A percentile compares a stretch with the other conserved stretches of the same genome.
These are phyloP conservation scores for Kitagawia praeruptora DNA, from an alignment of 129 eudicot genomes.

Conservation along the genomic window DNA sequence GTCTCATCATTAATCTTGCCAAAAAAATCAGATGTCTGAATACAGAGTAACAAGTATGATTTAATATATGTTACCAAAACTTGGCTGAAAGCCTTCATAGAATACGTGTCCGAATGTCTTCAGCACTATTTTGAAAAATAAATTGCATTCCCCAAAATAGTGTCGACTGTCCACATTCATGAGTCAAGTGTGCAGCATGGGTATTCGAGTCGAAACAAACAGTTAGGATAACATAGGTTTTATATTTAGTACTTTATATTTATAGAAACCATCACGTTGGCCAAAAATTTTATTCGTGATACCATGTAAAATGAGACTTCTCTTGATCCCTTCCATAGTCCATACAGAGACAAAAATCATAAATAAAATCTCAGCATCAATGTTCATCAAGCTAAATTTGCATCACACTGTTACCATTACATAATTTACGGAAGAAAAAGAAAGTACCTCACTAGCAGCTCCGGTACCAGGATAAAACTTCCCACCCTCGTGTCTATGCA, in stretches of 20 bases:
- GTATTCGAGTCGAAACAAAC: neutral
- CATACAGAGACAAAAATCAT: neutral
- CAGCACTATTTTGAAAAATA: neutral
- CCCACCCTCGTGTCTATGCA: slow-evolving; percentile 95
- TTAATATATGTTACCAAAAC: neutral
- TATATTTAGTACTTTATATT: neutral
- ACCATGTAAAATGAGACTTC: neutral
- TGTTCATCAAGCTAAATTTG: neutral
- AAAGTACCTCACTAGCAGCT: slow-evolving; percentile 78
- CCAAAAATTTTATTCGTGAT: neutral
- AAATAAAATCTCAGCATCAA: too few species aligned
- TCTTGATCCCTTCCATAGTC: neutral
- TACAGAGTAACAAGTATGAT: neutral
- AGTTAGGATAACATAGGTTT: neutral
- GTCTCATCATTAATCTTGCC: neutral
- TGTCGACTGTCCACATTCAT: neutral
- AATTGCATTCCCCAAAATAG: neutral
- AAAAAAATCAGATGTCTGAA: neutral
- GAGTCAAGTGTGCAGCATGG: neutral
- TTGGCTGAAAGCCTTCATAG: neutral
- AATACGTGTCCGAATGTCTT: neutral
- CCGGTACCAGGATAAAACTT: slow-evolving; percentile 96
- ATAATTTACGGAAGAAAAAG: neutral
- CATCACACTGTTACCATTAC: neutral
- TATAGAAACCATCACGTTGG: neutral